These are phyloP conservation scores for Musa schizocarpa DNA, from an alignment of 176 grass and related monocot species.

Conservation along the genomic window DNA sequence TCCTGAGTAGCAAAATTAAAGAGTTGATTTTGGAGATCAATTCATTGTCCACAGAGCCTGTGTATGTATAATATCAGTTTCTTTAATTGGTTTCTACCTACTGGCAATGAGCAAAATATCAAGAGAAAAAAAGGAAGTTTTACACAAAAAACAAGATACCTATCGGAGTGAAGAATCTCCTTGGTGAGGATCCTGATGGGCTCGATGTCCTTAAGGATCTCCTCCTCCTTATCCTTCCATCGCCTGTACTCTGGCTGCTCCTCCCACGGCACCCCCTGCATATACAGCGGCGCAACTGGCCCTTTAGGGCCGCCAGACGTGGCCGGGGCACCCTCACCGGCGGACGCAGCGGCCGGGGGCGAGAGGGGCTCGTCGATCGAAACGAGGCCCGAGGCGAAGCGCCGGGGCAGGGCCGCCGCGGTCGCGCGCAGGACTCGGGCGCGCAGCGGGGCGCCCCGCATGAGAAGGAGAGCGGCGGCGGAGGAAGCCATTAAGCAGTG, in stretches of 20 bases:
- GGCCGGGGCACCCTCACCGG: background rate
- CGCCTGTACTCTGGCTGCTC: constrained; percentile 9
- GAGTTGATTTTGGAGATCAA: too few relatives aligned
- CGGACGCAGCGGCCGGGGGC: constrained; percentile 1
- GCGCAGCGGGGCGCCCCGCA: background rate
- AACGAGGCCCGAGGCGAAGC: background rate
- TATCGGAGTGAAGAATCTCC: constrained; percentile 78
- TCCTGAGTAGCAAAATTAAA: too few relatives aligned
- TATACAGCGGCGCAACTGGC: constrained; percentile 15
- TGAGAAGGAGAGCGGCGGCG: background rate
- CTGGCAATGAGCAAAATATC: too few relatives aligned
- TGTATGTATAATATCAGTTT: background rate
- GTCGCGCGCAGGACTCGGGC: background rate
- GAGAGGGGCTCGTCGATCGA: constrained; percentile 17
- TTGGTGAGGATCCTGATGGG: constrained; percentile 47
- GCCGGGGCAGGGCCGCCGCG: background rate
- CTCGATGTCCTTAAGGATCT: constrained; percentile 55
- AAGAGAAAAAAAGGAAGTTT: background rate
- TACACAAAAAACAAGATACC: constrained; percentile 26
- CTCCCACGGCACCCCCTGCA: background rate
- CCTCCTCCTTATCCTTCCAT: constrained; percentile 47
- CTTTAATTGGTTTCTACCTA: background rate
- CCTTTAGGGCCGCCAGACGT: background rate
- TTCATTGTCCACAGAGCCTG: too few relatives aligned
- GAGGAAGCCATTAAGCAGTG: background rate